Percentiles rank a stretch among this genome's conserved stretches.
phyloP scores from a whole-genome alignment of 2,329 filamentous ascomycete genomes.

The Fusarium succisae region DNA sequence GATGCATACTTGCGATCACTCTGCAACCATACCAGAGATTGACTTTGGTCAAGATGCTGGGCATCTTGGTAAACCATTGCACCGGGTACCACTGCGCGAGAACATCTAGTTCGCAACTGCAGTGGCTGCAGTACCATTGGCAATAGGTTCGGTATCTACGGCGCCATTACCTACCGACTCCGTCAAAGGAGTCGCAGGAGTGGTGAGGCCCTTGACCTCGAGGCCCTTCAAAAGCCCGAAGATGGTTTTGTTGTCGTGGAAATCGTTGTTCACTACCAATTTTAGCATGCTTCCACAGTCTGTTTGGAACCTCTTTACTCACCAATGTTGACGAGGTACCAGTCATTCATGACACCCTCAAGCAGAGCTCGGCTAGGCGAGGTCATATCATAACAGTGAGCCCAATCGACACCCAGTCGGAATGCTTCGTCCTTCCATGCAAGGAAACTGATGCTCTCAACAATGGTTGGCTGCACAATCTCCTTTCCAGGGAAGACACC shows the following conservation, averaged over 20 bases:
- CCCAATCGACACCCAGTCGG: slow-evolving; percentile 91
- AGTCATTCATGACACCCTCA: slow-evolving; percentile 84
- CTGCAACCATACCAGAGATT: slow-evolving; percentile 3
- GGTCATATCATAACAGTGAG: slow-evolving; percentile 82
- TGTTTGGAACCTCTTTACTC: slow-evolving; percentile 48
- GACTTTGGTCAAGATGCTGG: slow-evolving; percentile 5
- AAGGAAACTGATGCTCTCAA: slow-evolving; percentile 96
- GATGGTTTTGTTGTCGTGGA: slow-evolving; percentile 83
- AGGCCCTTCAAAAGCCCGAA: slow-evolving; percentile 88
- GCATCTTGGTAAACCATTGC: background rate
- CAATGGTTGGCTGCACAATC: slow-evolving; percentile 99
- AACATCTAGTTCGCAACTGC: slow-evolving; percentile 27
- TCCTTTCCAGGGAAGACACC: slow-evolving; percentile 99
- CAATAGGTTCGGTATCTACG: slow-evolving; percentile 6
- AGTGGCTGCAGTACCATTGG: slow-evolving; percentile 17
- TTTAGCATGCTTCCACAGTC: background rate
- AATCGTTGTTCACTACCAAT: slow-evolving; percentile 89
- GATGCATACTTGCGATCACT: slow-evolving; percentile 25
- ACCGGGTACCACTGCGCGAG: background rate
- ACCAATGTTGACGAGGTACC: slow-evolving; percentile 97
- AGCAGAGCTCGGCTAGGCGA: slow-evolving; percentile 84
- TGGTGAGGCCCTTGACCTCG: slow-evolving; percentile 71
- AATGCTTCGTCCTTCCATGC: slow-evolving; percentile 99
- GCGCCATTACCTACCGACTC: slow-evolving; percentile 28
- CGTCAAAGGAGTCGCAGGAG: slow-evolving; percentile 42